A percentile compares a stretch with the other conserved stretches of the same genome.
Conservation (phyloP, 164 flowering plant genomes). For the Brasenia schreberi region DNA sequence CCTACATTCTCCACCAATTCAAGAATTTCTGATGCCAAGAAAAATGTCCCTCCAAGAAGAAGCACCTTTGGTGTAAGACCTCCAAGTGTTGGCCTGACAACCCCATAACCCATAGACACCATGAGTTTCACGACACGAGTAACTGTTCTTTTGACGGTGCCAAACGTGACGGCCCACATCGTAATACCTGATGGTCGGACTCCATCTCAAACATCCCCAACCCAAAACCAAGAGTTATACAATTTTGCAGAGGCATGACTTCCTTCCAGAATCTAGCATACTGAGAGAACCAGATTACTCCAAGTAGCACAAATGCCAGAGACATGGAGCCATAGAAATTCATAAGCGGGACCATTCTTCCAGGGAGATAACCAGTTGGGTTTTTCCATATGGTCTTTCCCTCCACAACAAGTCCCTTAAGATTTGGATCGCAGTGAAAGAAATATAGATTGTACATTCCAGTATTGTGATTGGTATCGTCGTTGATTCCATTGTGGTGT, state of each 20-base stretch:
- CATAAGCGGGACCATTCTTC: slow-evolving; percentile 97
- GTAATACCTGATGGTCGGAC: slow-evolving; percentile 79
- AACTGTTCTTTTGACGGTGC: slow-evolving; percentile 69
- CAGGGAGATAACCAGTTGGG: slow-evolving; percentile 89
- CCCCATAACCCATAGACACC: slow-evolving; percentile 99
- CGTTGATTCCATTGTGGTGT: slow-evolving; percentile 35
- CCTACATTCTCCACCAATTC: slow-evolving; percentile 95
- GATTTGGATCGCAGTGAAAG: slow-evolving; percentile 73
- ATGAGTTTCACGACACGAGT: slow-evolving; percentile 73
- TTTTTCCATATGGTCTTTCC: slow-evolving; percentile 96
- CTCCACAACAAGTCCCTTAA: slow-evolving; percentile 51
- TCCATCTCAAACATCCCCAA: slow-evolving; percentile 98
- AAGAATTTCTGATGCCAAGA: slow-evolving; percentile 85
- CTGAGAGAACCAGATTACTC: slow-evolving; percentile 90
- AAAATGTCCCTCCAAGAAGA: slow-evolving; percentile 84
- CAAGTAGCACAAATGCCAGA: slow-evolving; percentile 73
- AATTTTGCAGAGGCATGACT: slow-evolving; percentile 77
- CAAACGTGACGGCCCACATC: slow-evolving; percentile 94
- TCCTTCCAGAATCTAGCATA: slow-evolving; percentile 94
- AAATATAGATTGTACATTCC: slow-evolving; percentile 98
- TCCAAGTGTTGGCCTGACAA: slow-evolving; percentile 93
- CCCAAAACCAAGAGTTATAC: slow-evolving; percentile 85
- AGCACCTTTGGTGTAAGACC: slow-evolving; percentile 91
- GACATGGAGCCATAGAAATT: slow-evolving; percentile 91
- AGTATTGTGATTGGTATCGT: slow-evolving; percentile 57